A percentile compares a stretch with the other conserved stretches of the same genome.
Evolutionary conservation across 306 rosid species (phyloP).

Genomic region (Rosa lucieae): DNA sequence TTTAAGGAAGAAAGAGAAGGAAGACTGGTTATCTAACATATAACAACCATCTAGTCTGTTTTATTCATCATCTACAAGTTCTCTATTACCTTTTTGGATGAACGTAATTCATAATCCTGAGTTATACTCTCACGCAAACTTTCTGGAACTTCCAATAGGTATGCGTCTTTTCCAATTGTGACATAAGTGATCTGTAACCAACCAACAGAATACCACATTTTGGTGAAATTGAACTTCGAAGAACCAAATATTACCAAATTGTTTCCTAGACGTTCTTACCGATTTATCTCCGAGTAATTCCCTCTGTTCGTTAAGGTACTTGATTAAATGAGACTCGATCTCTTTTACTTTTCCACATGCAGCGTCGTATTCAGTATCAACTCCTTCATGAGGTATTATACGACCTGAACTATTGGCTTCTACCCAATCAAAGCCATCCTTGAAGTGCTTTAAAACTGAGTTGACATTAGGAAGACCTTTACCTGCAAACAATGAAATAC

Average conservation of each 20-base stretch:
- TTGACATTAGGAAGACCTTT: constrained; percentile 68
- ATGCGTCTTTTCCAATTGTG: constrained; percentile 75
- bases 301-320: constrained; percentile 66
- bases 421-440: constrained; percentile 93
- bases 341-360: constrained; percentile 70
- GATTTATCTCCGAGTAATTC: constrained; percentile 65
- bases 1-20: constrained; percentile 26
- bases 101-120: constrained; percentile 69
- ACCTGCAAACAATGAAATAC: constrained; percentile 43
- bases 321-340: constrained; percentile 53
- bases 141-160: constrained; percentile 91
- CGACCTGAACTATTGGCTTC: constrained; percentile 93
- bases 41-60: constrained; percentile 7
- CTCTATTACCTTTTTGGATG: constrained; percentile 68
- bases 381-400: constrained; percentile 85
- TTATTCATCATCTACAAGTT: constrained; percentile 6
- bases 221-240: background rate
- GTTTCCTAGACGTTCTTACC: constrained; percentile 37
- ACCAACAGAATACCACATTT: constrained; percentile 17
- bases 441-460: constrained; percentile 64
- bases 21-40: constrained; percentile 17
- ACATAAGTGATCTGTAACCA: constrained; percentile 69
- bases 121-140: constrained; percentile 52
- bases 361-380: constrained; percentile 73
- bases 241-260: constrained; percentile 19